Evolutionary conservation across 352 stramenopile species (phyloP), one percentile per base, ranked within the genome.

Genomic region (Phytophthora citricola): DNA sequence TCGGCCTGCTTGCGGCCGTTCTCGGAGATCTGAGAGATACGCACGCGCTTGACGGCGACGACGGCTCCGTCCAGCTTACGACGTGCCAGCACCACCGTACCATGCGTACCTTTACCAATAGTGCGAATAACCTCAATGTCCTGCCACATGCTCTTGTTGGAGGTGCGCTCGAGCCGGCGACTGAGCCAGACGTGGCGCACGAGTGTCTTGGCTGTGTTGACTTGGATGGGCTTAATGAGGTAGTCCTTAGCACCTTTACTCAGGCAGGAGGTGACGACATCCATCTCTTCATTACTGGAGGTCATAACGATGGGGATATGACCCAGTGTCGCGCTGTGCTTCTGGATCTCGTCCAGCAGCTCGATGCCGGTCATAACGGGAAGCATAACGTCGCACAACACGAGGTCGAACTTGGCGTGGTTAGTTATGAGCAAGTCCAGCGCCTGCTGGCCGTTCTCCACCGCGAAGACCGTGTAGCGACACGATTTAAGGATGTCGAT

Each of bases 241-340:
- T 97, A 97, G 73, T 97, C 90, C 63, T 96, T 97, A 44, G 90
- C 88, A 39, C 90, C 90, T 41, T 95, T 95, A 63, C 86, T 94
- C 11, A 96, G 71, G 56, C 88, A 96, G 32, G 85, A 92, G 54
- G 88, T 96, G 63, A 96, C 88, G 10, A 96, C 88, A 60, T 95
- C 85, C 85, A 97, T 95, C 59, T 95, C 90, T 69, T 96, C 90
- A 64, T 97, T 95, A 38, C 85, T 94, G 22, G 84, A 94, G 11
- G 89, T 93, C 90, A 97, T 97, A 59, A 97, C 90, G 31, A 97
- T 89, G 20, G 90, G 90, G 46, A 97, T 94, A 51, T 97, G 85
- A 44, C 85, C 81, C 20, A 97, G 65, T 31, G 71, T 78, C 34
- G 53, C 58, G 50, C 58, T 87, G 54, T 81, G 80, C 59, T 94